Evolutionary conservation across 2,329 filamentous ascomycete species (phyloP), one percentile per base, ranked within the genome.

Genomic region (Orbilia blumenaviensis): DNA sequence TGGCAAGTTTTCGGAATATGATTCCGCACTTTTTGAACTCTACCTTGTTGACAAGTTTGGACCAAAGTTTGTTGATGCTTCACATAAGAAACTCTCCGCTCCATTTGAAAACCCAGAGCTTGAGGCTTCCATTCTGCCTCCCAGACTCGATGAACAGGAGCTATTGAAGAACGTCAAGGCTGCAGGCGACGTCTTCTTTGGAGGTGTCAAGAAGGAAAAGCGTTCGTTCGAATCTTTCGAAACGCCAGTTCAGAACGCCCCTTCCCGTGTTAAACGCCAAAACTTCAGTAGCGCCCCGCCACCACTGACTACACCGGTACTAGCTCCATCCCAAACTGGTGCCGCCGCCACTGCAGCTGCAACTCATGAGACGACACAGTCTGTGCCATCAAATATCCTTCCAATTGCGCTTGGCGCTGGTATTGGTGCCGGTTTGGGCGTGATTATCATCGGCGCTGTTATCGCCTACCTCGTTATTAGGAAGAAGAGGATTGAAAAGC

Each of bases 21-120:
- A 76, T 36, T 48, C 64, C 1, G 41, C 7, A 2, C 38, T 66
- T 29, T 54, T 76, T n/a, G 58, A 76, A n/a, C n/a, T 66, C 21
- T 76, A 76, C 48, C 72, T 76, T 16, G 64, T 76, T 21, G 58
- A 69, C 36, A 69, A 48, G 25, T 76, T 76, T n/a, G 72, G 72
- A 16, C 72, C 72, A 9, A 76, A 44, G 25, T 23, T 56, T 6
- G 16, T 69, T 21, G 72, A 69, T 36, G 32, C 34, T 10, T 50
- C 12, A 18, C 41, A 21, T n/a, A 62, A 61, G 21, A 58, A 58
- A 18, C 38, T 63, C 5, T 42, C 36, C 5, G 48, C 58, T 3
- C 29, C 41, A 23, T 76, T 76, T 21, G 58, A 46, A 10, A 69
- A 68, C 18, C 72, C 64, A 25, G 63, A 62, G 44, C 29, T 68